Conservation (phyloP, 345 rosid species). For the Ceriops zippeliana region DNA sequence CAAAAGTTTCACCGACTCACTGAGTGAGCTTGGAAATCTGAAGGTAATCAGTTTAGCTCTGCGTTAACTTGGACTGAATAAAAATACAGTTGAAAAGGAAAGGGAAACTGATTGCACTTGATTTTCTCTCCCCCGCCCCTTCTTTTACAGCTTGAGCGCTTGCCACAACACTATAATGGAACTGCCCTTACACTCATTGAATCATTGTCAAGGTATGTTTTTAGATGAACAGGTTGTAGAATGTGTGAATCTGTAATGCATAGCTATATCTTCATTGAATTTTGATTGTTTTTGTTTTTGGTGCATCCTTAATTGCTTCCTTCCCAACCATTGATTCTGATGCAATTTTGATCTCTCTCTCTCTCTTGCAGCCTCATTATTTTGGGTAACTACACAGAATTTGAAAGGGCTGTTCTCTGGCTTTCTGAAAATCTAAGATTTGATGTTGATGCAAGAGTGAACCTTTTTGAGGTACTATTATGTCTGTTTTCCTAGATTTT, state of each 20-base stretch:
- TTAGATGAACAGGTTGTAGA: background rate
- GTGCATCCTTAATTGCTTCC: background rate
- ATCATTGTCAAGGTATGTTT: slow-evolving; percentile 74
- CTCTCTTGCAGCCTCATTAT: slow-evolving; percentile 70
- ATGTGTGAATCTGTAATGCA: background rate
- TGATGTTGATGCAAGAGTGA: slow-evolving; percentile 82
- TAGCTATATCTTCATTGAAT: background rate
- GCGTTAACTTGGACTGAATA: background rate
- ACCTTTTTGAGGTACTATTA: slow-evolving; percentile 78
- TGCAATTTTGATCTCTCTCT: slow-evolving; percentile 2
- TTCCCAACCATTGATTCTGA: background rate
- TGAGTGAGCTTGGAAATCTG: slow-evolving; percentile 91
- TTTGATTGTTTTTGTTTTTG: background rate
- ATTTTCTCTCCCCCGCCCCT: background rate
- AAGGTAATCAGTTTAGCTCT: slow-evolving; percentile 40
- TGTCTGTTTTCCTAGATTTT: background rate
- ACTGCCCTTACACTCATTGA: slow-evolving; percentile 88
- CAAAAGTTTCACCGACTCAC: slow-evolving; percentile 82
- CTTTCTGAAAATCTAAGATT: slow-evolving; percentile 78
- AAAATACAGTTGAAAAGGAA: background rate
- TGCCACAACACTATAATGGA: slow-evolving; percentile 79
- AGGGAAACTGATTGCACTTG: slow-evolving; percentile 3
- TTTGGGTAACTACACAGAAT: slow-evolving; percentile 81
- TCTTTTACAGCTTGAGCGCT: slow-evolving; percentile 77
- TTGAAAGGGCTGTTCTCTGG: slow-evolving; percentile 78